Evolutionary conservation across 179 eudicot species (phyloP), one percentile per base, ranked within the genome.

Genomic region (Spergularia azorica): DNA sequence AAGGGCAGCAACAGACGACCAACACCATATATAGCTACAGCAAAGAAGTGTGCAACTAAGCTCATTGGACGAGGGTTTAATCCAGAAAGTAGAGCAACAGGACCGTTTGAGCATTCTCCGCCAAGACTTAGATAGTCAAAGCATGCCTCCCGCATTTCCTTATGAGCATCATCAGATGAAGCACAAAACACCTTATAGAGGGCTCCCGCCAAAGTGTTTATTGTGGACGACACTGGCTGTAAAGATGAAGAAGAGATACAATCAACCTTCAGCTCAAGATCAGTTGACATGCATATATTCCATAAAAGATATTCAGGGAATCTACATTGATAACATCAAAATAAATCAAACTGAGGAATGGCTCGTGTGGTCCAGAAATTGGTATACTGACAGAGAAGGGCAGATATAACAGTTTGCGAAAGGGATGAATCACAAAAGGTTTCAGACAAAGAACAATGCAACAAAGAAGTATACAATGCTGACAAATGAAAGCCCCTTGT

Each of bases 181-280:
- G 90, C 83, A 85, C 90, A 86, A 67, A 87, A 87, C 73, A 90
- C 92, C 76, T 86, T 89, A 71, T 90, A 89, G 10, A 89, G 78
- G 46, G 91, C 91, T 56, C 87, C 93, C 6, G 96, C 93, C 82
- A 88, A 79, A 17, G 90, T 87, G 78, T 91, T 89, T 67, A 91
- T 88, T 12, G 91, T 91, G 20, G 90, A 89, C 46, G 96, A 91
- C 76, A 88, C 88, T 17, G 93, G 96, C 96, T 91, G 86, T n/a
- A 60, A 60, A 76, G 78, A 46, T 13, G 43, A n/a, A 68, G 13
- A 52, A 32, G 63, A 32, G 46, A 63, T 11, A 61, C 41, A 38
- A 61, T 32, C 60, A 62, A 21, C 9, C 60, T 77, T 41, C 59
- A 69, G 36, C 64, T 50, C 21, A 63, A 21, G 2, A 56, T 21